These are phyloP conservation scores for Lignosus rhinocerotis DNA, from an alignment of 1,284 basidiomycete genomes.

Conservation along the genomic window DNA sequence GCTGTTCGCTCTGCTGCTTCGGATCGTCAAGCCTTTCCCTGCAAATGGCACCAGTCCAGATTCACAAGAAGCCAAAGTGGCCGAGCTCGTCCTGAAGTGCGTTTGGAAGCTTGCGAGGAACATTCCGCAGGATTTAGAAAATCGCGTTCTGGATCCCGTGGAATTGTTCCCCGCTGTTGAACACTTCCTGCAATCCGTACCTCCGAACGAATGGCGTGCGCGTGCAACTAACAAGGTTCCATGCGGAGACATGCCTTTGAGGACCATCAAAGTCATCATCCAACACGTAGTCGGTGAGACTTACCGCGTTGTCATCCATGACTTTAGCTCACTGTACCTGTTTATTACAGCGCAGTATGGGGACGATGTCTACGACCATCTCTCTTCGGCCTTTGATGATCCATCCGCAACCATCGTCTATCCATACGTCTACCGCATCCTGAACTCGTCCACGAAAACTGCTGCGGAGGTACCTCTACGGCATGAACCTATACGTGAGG, in stretches of 20 bases:
- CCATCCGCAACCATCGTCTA: conserved; percentile 82
- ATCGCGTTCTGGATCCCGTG: conserved; percentile 80
- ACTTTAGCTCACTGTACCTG: background rate
- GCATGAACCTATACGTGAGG: conserved; percentile 40
- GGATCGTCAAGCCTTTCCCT: conserved; percentile 88
- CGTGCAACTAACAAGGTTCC: conserved; percentile 89
- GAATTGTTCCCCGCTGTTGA: conserved; percentile 94
- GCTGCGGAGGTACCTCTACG: conserved; percentile 39
- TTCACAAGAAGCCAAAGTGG: conserved; percentile 86
- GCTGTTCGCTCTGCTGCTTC: conserved; percentile 82
- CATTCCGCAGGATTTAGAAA: conserved; percentile 88
- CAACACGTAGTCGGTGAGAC: conserved; percentile 91
- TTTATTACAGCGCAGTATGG: conserved; percentile 65
- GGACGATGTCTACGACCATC: conserved; percentile 78
- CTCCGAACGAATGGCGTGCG: conserved; percentile 94
- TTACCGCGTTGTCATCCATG: background rate
- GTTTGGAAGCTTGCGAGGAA: conserved; percentile 97
- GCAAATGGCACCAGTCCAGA: conserved; percentile 64
- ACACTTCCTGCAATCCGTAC: conserved; percentile 89
- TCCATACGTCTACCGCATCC: conserved; percentile 83
- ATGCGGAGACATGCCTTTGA: conserved; percentile 94
- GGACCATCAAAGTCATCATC: conserved; percentile 97
- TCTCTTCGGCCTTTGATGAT: conserved; percentile 78
- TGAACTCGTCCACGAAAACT: conserved; percentile 65
- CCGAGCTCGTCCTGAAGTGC: conserved; percentile 96